Base-by-base conservation (phyloP, 129 eudicot species). In the Smallanthus sonchifolius region DNA sequence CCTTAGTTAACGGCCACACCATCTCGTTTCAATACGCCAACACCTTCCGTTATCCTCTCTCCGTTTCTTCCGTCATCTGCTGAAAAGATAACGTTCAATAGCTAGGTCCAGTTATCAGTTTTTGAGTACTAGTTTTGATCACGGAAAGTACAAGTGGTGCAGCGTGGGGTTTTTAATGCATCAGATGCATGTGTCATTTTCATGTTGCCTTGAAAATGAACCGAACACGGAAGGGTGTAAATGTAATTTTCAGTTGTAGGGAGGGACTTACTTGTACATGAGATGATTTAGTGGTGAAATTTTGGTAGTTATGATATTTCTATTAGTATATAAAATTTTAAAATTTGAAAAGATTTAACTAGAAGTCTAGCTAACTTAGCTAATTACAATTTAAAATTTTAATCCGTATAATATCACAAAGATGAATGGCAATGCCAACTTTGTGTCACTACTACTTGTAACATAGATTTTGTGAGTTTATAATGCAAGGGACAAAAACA, bases 21-120 rank as follows among this genome's bases (percentile, higher is more conserved):
- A 66, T 92, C 68, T 85, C 94, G 32, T 92, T 92, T 42, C 86
- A 84, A 45, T 92, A 92, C 19, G 97, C 97, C 14, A 89, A 92
- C 69, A 85, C 96, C 39, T 89, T 81, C 86, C 86, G 69, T 65
- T 92, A 92, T 77, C 90, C 89, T 2, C 91, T 92, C 40, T 67
- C 97, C 11, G 94, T 92, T 30, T 80, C 91, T 60, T 79, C 91
- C 57, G 78, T 92, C 28, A 51, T 17, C 62, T 92, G 97, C 77
- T 84, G 69, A 84, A 24, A 24, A 24, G 30, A 24, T 24, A 24
- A 24, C 30, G 30, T 24, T 24, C 30, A 24, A 24, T 24, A 24
- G 30, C 30, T 24, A 24, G 30, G 42, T 38, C 42, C 42, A 38
- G 42, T 4, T 38, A 2, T 38, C 42, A 38, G n/a, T n/a, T 15